Percentiles rank a stretch among this genome's conserved stretches.
phyloP scores from a whole-genome alignment of 352 stramenopile genomes.

The Phytophthora constricta region DNA sequence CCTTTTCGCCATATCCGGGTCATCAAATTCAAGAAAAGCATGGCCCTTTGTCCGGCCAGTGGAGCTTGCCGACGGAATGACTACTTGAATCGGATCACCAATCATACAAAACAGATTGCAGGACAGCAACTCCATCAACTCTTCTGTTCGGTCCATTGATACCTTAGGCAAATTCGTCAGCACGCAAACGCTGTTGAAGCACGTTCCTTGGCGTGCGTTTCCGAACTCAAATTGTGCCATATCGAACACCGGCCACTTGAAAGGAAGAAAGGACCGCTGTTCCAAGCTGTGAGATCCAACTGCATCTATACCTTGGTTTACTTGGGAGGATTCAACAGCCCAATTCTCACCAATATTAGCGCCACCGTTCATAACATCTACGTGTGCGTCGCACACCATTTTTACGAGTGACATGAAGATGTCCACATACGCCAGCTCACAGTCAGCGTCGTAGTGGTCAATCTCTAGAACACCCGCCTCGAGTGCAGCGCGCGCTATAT shows the following conservation, averaged over 20 bases:
- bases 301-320: neutral
- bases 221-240: conserved; percentile 91
- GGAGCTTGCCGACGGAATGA: conserved; percentile 70
- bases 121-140: conserved; percentile 79
- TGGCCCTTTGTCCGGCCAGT: conserved; percentile 77
- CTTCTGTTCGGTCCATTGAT: conserved; percentile 72
- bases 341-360: conserved; percentile 13
- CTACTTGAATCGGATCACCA: conserved; percentile 82
- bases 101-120: conserved; percentile 84
- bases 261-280: conserved; percentile 44
- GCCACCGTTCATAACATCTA: conserved; percentile 43
- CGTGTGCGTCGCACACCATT: conserved; percentile 77
- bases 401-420: conserved; percentile 82
- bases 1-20: conserved; percentile 59
- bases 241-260: conserved; percentile 90
- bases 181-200: conserved; percentile 86
- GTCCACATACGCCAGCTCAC: conserved; percentile 81
- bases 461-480: conserved; percentile 71
- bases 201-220: conserved; percentile 75
- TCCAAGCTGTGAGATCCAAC: conserved; percentile 19
- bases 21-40: conserved; percentile 86
- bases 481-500: conserved; percentile 49
- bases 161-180: conserved; percentile 84
- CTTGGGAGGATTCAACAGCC: neutral
- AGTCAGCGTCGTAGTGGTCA: conserved; percentile 72